Evolutionary conservation across 345 rosid species (phyloP).

Genomic region (Sonneratia alba): DNA sequence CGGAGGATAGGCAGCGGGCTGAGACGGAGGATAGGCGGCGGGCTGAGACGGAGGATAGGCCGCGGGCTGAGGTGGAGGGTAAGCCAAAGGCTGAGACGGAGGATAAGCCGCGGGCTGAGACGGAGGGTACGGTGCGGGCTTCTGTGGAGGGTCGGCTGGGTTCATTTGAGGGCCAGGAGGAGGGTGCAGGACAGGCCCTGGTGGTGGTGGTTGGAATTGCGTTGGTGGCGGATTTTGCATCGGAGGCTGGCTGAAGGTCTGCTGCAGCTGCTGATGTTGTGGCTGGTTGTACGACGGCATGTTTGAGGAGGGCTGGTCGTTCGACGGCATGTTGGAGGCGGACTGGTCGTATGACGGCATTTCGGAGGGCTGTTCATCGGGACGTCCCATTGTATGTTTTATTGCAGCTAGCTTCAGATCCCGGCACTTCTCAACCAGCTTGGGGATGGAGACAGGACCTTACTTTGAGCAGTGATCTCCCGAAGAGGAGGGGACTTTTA

Average conservation of each 20-base stretch:
- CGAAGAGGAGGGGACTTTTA: neutral
- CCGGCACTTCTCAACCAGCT: neutral
- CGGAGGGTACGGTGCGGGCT: slow-evolving; percentile 3
- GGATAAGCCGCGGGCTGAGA: neutral
- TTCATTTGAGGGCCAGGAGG: slow-evolving; percentile 6
- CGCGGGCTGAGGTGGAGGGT: neutral
- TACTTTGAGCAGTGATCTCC: neutral
- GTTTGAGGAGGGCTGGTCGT: slow-evolving; percentile 2
- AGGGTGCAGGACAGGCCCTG: neutral
- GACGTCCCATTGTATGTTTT: slow-evolving; percentile 4
- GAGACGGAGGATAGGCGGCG: neutral
- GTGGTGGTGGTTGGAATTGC: neutral
- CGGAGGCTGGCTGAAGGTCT: neutral
- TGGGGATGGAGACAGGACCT: neutral
- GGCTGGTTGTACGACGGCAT: neutral
- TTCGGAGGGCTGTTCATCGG: neutral
- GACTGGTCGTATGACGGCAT: neutral
- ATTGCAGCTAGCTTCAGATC: neutral
- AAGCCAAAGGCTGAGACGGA: neutral
- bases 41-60: neutral
- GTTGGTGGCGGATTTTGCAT: neutral
- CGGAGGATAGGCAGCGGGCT: neutral
- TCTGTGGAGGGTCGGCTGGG: slow-evolving; percentile 4
- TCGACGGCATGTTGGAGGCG: neutral
- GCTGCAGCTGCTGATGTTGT: neutral